Conservation (phyloP, 139 green algal species). For the Deuterostichococcus epilithicus region DNA sequence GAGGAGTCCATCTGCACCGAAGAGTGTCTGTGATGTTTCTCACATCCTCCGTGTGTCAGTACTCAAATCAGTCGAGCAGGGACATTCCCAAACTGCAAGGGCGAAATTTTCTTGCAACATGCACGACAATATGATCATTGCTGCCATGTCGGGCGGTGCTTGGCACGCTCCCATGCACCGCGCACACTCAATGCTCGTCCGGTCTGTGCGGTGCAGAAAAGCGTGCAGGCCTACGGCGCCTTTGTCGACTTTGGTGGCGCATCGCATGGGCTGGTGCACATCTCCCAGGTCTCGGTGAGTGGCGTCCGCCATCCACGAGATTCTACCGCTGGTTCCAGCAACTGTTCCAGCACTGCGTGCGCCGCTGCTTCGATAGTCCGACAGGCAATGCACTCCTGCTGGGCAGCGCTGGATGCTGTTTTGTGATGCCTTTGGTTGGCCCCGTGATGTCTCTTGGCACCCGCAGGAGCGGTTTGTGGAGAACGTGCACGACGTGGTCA, state of each 20-base stretch:
- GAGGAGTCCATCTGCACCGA: background rate
- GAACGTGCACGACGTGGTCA: conserved; percentile 45
- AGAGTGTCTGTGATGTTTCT: too few relatives aligned
- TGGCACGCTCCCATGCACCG: too few relatives aligned
- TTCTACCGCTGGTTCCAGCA: background rate
- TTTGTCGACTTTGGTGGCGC: conserved; percentile 90
- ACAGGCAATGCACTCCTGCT: background rate
- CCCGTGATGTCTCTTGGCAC: background rate
- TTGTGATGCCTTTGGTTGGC: background rate
- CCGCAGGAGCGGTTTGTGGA: conserved; percentile 53
- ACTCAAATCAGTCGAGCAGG: too few relatives aligned
- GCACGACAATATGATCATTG: too few relatives aligned
- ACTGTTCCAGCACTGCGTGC: background rate
- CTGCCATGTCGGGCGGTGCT: too few relatives aligned
- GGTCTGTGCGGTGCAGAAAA: too few relatives aligned
- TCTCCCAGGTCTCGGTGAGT: conserved; percentile 77
- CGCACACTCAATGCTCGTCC: too few relatives aligned
- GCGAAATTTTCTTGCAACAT: too few relatives aligned
- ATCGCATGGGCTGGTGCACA: conserved; percentile 90
- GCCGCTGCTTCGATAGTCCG: background rate
- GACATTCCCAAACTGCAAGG: too few relatives aligned
- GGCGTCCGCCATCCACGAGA: background rate
- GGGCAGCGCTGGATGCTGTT: background rate
- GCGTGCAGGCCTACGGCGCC: conserved; percentile 74
- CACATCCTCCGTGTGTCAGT: too few relatives aligned